phyloP scores from a whole-genome alignment of 177 flowering plant genomes.

The Tripterygium wilfordii region DNA sequence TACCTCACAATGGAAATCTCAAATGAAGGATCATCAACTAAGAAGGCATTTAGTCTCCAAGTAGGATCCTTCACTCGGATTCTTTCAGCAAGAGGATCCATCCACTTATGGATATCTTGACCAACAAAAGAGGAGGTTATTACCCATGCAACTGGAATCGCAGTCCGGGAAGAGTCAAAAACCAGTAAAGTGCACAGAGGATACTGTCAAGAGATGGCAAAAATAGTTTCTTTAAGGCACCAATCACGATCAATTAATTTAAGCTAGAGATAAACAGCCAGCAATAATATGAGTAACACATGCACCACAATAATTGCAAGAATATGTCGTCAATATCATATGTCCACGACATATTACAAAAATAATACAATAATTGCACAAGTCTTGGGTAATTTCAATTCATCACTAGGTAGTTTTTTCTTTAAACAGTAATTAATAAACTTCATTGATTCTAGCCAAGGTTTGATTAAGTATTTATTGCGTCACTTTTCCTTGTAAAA shows the following conservation, averaged over 20 bases:
- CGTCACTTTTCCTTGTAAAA: too few relatives aligned
- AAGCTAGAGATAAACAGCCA: not conserved
- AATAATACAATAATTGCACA: too few relatives aligned
- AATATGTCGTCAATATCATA: too few relatives aligned
- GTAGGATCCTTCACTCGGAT: slow-evolving; percentile 35
- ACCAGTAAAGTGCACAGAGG: slow-evolving; percentile 41
- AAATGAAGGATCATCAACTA: slow-evolving; percentile 45
- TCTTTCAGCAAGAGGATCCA: slow-evolving; percentile 38
- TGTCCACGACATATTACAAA: too few relatives aligned
- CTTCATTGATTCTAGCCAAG: too few relatives aligned
- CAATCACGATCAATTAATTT: not conserved
- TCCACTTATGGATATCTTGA: slow-evolving; percentile 35
- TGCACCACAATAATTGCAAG: too few relatives aligned
- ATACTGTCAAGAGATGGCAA: slow-evolving; percentile 28
- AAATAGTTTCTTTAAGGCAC: not conserved
- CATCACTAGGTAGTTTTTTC: too few relatives aligned
- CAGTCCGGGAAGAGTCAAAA: slow-evolving; percentile 44
- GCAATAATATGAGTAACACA: too few relatives aligned
- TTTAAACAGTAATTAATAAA: too few relatives aligned
- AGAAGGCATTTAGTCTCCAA: slow-evolving; percentile 41
- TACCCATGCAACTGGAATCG: slow-evolving; percentile 63
- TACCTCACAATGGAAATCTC: slow-evolving; percentile 36
- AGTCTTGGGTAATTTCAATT: too few relatives aligned
- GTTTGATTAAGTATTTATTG: too few relatives aligned
- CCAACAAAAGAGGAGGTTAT: slow-evolving; percentile 32